A percentile compares a stretch with the other conserved stretches of the same genome.
Conservation (phyloP, 2,329 filamentous ascomycete genomes). For the Fusarium annulatum region DNA sequence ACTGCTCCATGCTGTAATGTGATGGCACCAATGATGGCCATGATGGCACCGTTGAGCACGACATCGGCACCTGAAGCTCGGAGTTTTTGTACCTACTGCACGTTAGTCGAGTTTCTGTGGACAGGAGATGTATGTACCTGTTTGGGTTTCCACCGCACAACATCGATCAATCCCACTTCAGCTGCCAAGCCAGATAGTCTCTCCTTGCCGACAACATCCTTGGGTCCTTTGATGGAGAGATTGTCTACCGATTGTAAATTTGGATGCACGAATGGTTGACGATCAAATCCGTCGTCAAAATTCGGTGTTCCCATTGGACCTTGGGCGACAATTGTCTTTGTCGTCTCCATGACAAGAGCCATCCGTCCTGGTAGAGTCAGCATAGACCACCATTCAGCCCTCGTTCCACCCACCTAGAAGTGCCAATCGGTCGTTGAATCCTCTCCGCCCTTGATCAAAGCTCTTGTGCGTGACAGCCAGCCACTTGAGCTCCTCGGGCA, state of each 20-base stretch:
- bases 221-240: conserved; percentile 70
- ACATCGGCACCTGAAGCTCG: conserved; percentile 77
- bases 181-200: conserved; percentile 76
- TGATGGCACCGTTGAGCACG: conserved; percentile 81
- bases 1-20: conserved; percentile 88
- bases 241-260: conserved; percentile 80
- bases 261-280: conserved; percentile 75
- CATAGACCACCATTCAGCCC: background rate
- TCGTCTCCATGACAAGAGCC: conserved; percentile 53
- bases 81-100: conserved; percentile 70
- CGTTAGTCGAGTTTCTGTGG: background rate
- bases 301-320: conserved; percentile 43
- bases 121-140: conserved; percentile 65
- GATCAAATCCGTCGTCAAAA: conserved; percentile 61
- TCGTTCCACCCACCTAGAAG: conserved; percentile 73
- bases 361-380: conserved; percentile 49
- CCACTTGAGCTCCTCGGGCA: conserved; percentile 96
- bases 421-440: conserved; percentile 94
- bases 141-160: conserved; percentile 90
- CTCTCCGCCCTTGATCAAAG: conserved; percentile 93
- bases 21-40: conserved; percentile 88
- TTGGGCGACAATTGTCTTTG: conserved; percentile 53
- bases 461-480: conserved; percentile 97
- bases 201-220: conserved; percentile 70
- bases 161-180: conserved; percentile 75